Conservation (phyloP, 2,329 filamentous ascomycete species). For the Clarireedia hainanense region DNA sequence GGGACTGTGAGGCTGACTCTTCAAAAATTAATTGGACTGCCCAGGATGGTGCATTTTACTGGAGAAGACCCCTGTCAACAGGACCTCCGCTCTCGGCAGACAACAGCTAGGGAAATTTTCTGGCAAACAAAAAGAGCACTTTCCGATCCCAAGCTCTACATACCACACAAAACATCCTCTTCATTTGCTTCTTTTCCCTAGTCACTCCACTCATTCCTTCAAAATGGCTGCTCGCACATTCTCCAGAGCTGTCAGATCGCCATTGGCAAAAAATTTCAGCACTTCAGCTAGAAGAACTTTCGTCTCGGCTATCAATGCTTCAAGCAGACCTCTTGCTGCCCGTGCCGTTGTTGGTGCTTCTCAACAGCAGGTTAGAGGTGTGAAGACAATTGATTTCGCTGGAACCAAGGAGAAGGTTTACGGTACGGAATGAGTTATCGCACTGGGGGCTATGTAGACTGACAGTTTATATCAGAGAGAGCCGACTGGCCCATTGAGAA, state of each 20-base stretch:
- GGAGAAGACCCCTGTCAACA: slow-evolving; percentile 5
- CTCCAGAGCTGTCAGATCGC: slow-evolving; percentile 57
- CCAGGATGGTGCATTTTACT: not conserved
- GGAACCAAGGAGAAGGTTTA: slow-evolving; percentile 88
- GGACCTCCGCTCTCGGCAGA: not conserved
- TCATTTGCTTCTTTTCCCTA: not conserved
- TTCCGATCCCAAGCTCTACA: not conserved
- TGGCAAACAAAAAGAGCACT: slow-evolving; percentile 3
- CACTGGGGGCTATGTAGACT: slow-evolving; percentile 12
- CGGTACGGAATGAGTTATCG: slow-evolving; percentile 46
- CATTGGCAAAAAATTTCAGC: slow-evolving; percentile 56
- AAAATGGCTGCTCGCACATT: slow-evolving; percentile 74
- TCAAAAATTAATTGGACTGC: no score
- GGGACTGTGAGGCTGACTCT: no score
- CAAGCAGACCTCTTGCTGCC: slow-evolving; percentile 43
- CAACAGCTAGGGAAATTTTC: slow-evolving; percentile 5
- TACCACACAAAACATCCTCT: not conserved
- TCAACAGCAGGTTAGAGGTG: slow-evolving; percentile 60
- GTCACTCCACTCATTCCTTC: slow-evolving; percentile 17
- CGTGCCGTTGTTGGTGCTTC: slow-evolving; percentile 38
- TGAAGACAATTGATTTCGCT: slow-evolving; percentile 99
- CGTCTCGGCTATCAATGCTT: slow-evolving; percentile 49
- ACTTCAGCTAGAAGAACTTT: slow-evolving; percentile 55
- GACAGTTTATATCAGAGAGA: slow-evolving; percentile 58
- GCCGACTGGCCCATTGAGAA: slow-evolving; percentile 98